Base-by-base conservation (phyloP, 352 stramenopile species). In the Phytophthora uliginosa region DNA sequence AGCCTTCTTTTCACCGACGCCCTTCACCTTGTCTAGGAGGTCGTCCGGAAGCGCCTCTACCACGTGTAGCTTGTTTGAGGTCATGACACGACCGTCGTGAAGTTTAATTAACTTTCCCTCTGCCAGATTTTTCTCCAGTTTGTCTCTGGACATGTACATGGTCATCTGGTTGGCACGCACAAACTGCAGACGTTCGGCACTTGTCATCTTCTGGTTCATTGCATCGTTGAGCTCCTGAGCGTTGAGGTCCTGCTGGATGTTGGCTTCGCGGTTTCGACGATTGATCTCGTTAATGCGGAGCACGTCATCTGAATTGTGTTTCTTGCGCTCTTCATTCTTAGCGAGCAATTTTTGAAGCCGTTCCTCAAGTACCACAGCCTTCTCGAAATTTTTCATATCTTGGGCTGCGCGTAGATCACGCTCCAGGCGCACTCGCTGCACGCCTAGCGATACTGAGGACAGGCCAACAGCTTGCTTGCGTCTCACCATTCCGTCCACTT, bases 311-410 rank as follows among this genome's bases (percentile, higher is more conserved):
- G 77, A 92, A 56, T 96, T 94, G 58, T 88, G 79, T 6, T 82
- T 89, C 66, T 91, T 83, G 5, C 85, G 85, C 51, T 83, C 78
- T 55, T 95, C 88, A 57, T 95, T 93, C 56, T 91, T 79, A 0
- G 74, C 77, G n/a, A 86, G 52, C 36, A 95, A 67, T 54, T 85
- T 83, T 28, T 93, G 84, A 42, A 94, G 66, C 18, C 79, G 73
- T 48, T 82, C 88, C 55, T 96, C 89, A 0, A 96, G 74, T 47
- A 88, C 77, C 20, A 96, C 58, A 7, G 89, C 88, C 57, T 96
- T 96, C 33, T 93, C 88, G 65, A 94, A 96, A 69, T 96, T 95
- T 69, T 94, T 93, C 83, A 94, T 94, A 52, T 92, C 85, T 64
- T 95, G 88, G 20, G 89, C 89, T 51, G 89, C 89, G 38, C 82